Evolutionary conservation across 768 basidiomycete species (phyloP).

Genomic region (Coprinellus micaceus): DNA sequence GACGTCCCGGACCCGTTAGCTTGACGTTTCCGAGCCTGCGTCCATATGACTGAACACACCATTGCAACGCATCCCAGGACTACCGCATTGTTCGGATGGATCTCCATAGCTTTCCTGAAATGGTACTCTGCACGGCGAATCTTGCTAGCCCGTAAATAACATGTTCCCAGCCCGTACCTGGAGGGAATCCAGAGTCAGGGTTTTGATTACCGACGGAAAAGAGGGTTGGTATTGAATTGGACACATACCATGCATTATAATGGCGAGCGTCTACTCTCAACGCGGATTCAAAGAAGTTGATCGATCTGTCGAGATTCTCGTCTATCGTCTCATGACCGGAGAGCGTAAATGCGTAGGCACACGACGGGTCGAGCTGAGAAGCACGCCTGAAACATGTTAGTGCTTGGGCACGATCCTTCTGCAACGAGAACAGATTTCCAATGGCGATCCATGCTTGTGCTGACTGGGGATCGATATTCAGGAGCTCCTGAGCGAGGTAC

Average conservation of each 20-base stretch:
- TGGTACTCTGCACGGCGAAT: constrained; percentile 93
- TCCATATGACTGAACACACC: constrained; percentile 51
- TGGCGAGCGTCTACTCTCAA: constrained; percentile 88
- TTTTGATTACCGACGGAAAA: constrained; percentile 15
- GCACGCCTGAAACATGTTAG: constrained; percentile 93
- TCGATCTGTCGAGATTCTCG: constrained; percentile 90
- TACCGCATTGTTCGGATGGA: constrained; percentile 95
- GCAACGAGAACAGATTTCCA: constrained; percentile 92
- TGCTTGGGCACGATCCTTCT: constrained; percentile 91
- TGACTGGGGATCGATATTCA: constrained; percentile 77
- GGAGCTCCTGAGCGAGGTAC: constrained; percentile 88
- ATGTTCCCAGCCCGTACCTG: constrained; percentile 99
- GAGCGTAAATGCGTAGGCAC: constrained; percentile 94
- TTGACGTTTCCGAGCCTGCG: constrained; percentile 18
- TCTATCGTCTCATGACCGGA: constrained; percentile 97
- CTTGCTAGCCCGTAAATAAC: constrained; percentile 94
- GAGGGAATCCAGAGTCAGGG: constrained; percentile 15
- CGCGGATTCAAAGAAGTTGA: constrained; percentile 88
- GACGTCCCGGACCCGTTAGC: constrained; percentile 24
- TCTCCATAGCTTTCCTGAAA: constrained; percentile 86
- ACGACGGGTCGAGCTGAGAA: constrained; percentile 80
- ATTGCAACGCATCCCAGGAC: constrained; percentile 93
- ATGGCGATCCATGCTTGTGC: constrained; percentile 94
- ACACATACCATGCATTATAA: constrained; percentile 93
- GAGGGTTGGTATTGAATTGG: constrained; percentile 11